Evolutionary conservation across 2,329 filamentous ascomycete species (phyloP), one percentile per base, ranked within the genome.

Genomic region (Escovopsis sp.): DNA sequence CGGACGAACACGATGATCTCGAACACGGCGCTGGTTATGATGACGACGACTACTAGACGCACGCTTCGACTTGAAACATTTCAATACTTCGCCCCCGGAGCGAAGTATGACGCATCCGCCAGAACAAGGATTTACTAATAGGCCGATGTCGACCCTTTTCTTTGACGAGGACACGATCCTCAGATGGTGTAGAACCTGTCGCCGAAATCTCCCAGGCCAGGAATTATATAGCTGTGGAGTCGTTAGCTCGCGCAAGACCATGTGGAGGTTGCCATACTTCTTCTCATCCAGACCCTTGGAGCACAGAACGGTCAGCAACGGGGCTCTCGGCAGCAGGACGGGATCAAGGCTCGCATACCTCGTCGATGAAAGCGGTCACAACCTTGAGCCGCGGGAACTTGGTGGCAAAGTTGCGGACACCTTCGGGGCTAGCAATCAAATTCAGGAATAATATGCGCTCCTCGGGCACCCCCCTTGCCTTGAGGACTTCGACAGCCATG

Each of bases 371-470:
- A 9, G 91, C 86, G 8, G 91, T 96, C 39, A 98, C 85, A 18
- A 98, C 85, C 49, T 88, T 77, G 46, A 96, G 70, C 55, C 83
- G 85, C 34, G 91, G 89, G 57, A 93, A 95, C 54, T 82, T 84
- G 54, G 83, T 75, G 9, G 88, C 85, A 63, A 98, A 96, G 54
- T 84, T 88, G 54, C 78, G 76, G 50, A 94, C 83, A 6, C 91
- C 91, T 57, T 94, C 82, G 0, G 91, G 91, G 59, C 88, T 95
- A n/a, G 91, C 88, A 57, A 98, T 95, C 47, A 98, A 69, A 62
- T 98, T 98, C 45, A 98, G 71, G 67, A 98, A 98, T 34, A 96
- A 69, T 48, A 98, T 98, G 45, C 85, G 82, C 51, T 96, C 85
- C 64, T 96, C 91, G 0, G 88, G 87, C 5, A 98, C 91, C 30